Evolutionary conservation across 2,329 filamentous ascomycete species (phyloP), one percentile per base, ranked within the genome.

Genomic region (Fusarium kyushuense): DNA sequence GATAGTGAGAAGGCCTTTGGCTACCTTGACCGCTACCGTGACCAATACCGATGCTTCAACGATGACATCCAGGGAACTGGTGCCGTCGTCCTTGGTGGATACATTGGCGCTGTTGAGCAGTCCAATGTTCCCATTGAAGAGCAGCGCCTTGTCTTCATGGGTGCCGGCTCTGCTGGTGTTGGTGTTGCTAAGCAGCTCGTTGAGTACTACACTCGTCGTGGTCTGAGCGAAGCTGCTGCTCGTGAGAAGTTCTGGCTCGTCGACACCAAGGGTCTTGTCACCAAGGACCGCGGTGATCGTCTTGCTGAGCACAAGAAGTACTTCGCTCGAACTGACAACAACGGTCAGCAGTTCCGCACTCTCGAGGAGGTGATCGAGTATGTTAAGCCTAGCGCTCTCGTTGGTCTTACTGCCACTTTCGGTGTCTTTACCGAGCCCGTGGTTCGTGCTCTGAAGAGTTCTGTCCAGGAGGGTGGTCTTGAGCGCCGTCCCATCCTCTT

Each of bases 11-110:
- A 90, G 81, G 95, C 96, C 46, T 99, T 98, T 87, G 91, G 92
- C 67, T 95, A 96, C 75, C 87, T 98, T 40, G 92, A 96, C 78
- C 89, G 93, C 63, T 98, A 98, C 83, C 91, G 93, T 73, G 86
- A 94, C 78, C 87, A 86, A 69, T 95, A 97, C 85, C 94, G 92
- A 80, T 96, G 93, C 86, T 99, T 99, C 88, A 98, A 98, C 80
- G 96, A 98, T 77, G 95, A 99, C 78, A 96, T 99, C 77, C 95
- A 98, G 84, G 95, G 95, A 71, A 98, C 96, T 73, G 96, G 96
- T 73, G 94, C 95, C 67, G 96, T 99, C 75, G 94, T 98, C 65
- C 87, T 97, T 56, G 95, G 88, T 68, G 95, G 95, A 84, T 89
- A 90, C 74, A 90, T 90, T 63, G 86, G 87, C 58, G 88, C 87